Base-by-base conservation (phyloP, 768 basidiomycete genomes). In the Boletellus sp. region DNA sequence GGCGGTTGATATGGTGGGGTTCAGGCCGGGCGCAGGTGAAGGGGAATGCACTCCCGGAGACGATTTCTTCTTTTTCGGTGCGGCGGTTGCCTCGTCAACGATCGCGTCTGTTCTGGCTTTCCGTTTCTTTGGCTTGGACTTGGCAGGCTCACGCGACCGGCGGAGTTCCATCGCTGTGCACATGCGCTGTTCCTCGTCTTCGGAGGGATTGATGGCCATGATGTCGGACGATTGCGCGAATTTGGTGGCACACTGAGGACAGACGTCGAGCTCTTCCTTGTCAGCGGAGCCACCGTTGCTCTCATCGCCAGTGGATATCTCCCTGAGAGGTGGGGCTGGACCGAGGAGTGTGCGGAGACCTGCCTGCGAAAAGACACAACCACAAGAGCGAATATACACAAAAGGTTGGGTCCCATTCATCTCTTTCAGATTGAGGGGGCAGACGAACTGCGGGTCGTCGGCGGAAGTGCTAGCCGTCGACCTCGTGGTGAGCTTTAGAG, bases 331-430 rank as follows among this genome's bases (percentile, higher is more conserved):
- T 15, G 70, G 58, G 1, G 67, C 60, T 41, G 67, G 53, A 48
- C 60, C 26, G 64, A 68, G 31, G 68, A 61, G 76, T 3, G 85
- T 84, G 50, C 83, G 84, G 36, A 97, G 74, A 3, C 87, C 90
- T 0, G 85, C 85, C 51, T 88, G 87, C 4, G 91, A 87, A 71
- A 97, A 91, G 28, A 93, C 91, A 65, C 92, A 94, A 15, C 94
- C 94, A 60, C 95, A 98, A 0, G 84, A 71, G 13, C 78, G 74
- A 57, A 97, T 68, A 63, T 94, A 95, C 46, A 94, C 84, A 66
- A 98, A 98, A 0, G 93, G 91, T 45, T 87, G 79, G 3, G 68
- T 65, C 13, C 96, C 96, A 58, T 91, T 93, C 93, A 97, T 97
- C 71, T 96, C 95, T 67, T 92, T 91, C 55, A 90, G 72, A 2